Evolutionary conservation across 208 protist species (phyloP).

Genomic region (Leishmania guyanensis): DNA sequence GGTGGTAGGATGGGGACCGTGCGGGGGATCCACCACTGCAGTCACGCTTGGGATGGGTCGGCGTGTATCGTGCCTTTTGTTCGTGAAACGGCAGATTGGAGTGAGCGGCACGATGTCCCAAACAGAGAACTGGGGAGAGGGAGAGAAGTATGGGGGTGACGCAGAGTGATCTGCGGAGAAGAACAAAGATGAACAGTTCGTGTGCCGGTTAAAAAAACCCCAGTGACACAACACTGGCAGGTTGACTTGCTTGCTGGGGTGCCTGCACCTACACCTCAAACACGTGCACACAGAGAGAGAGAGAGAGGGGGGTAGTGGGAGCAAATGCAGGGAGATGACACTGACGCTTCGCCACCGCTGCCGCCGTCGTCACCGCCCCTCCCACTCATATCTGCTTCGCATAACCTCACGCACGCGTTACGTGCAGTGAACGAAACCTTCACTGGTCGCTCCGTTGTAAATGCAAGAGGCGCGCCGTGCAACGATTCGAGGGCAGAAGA

Average conservation of each 20-base stretch:
- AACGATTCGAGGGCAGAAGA: neutral
- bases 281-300: neutral
- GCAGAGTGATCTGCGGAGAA: neutral
- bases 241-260: neutral
- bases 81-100: neutral
- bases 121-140: neutral
- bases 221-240: neutral
- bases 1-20: neutral
- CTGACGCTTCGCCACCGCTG: neutral
- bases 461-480: neutral
- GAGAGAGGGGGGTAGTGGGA: neutral
- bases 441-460: neutral
- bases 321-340: neutral
- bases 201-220: neutral
- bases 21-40: neutral
- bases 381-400: neutral
- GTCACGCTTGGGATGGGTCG: neutral
- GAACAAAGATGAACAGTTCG: neutral
- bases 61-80: neutral
- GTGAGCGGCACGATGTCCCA: neutral
- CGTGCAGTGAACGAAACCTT: neutral
- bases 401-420: neutral
- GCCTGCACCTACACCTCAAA: neutral
- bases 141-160: neutral
- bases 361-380: neutral